Evolutionary conservation across 2,329 filamentous ascomycete genomes (phyloP).

Genomic region (Penicillium sp.): DNA sequence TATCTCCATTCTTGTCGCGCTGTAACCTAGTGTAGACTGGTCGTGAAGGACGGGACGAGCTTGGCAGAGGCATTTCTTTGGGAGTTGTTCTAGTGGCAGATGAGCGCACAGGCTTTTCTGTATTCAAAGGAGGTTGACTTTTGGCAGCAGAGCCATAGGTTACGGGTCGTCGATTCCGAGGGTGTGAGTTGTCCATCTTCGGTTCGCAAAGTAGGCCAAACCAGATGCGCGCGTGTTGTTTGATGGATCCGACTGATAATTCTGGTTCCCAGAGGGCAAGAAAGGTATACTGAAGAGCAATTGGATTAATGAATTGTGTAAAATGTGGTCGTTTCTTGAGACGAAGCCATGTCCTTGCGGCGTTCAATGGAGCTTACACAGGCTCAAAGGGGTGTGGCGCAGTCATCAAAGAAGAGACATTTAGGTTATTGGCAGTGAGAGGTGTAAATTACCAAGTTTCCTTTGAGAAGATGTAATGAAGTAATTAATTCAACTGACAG

Average conservation of each 20-base stretch:
- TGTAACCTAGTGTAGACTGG: not conserved
- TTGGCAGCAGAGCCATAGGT: slow-evolving; percentile 39
- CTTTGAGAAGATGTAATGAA: not conserved
- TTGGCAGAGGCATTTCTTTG: not conserved
- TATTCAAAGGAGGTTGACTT: slow-evolving; percentile 7
- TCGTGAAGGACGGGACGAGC: not conserved
- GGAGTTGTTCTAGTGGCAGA: not conserved
- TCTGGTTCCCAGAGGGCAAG: not conserved
- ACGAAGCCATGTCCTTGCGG: slow-evolving; percentile 1
- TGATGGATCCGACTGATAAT: not conserved
- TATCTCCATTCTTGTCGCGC: slow-evolving; percentile 2
- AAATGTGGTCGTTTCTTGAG: not conserved
- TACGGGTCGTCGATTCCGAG: slow-evolving; percentile 30
- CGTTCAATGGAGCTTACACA: slow-evolving; percentile 1
- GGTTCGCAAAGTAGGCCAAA: not conserved
- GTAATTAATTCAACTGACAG: not conserved
- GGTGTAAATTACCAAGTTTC: not conserved
- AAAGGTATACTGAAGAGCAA: not conserved
- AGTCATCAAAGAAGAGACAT: not conserved
- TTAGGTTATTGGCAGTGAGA: too few species aligned
- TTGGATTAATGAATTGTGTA: not conserved
- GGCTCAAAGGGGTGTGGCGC: not conserved
- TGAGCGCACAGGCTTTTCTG: not conserved
- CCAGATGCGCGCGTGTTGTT: not conserved
- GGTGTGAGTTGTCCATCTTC: slow-evolving; percentile 18